Evolutionary conservation across 306 rosid genomes (phyloP), one percentile per base, ranked within the genome.

Genomic region (Abrus precatorius): DNA sequence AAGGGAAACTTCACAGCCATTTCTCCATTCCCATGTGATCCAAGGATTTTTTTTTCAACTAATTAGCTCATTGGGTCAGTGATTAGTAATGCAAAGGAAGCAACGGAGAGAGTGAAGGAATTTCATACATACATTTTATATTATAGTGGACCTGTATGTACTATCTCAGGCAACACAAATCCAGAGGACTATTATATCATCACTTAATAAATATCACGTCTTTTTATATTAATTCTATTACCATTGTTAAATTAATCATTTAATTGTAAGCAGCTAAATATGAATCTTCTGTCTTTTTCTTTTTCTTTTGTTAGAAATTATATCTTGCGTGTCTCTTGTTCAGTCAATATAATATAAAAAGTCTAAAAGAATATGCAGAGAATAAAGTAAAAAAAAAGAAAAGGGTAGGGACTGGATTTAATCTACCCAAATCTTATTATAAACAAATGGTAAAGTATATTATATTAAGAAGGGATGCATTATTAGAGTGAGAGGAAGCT

Each of bases 161-260:
- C 70, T 86, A 89, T 83, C 71, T 63, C 28, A 79, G 83, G 87
- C 89, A 83, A 30, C 87, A 69, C 88, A 86, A 84, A 91, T 91
- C 96, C 92, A 87, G 81, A 86, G 84, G 87, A 69, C 40, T 61
- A 54, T 68, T 63, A 47, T 54, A 36, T 56, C 34, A 38, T 72
- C 56, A 66, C 56, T 53, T 55, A 44, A 84, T 13, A 28, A 56
- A 43, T 53, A 28, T 6, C 56, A 72, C 63, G 56, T 20, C 68
- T 71, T 82, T 62, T 74, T 53, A 56, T 14, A 76, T 69, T 65
- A 63, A 12, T 52, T 38, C 4, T 4, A 28, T 79, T 72, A 70
- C 53, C 41, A 34, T 72, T 9, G 40, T 38, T 36, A 72, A 81
- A 86, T 85, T 74, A 67, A 64, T 75, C 53, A 38, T 47, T 47